Evolutionary conservation across 2,329 filamentous ascomycete genomes (phyloP), one percentile per base, ranked within the genome.

Genomic region (Pseudopithomyces chartarum): DNA sequence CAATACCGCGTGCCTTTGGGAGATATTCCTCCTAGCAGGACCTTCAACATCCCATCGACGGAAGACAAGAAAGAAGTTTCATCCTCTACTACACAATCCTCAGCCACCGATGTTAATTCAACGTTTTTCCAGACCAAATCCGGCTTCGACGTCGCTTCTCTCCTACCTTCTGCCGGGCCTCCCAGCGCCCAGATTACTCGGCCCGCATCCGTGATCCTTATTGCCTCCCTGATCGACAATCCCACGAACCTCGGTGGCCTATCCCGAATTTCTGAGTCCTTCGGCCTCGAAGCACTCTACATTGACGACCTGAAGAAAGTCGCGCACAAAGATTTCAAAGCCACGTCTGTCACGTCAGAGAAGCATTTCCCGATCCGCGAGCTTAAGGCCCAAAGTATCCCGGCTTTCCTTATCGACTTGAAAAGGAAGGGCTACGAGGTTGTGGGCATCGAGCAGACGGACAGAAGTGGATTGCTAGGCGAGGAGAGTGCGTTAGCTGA

Each of bases 401-500:
- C 77, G 1, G 63, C 62, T 1, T 82, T 78, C 42, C 60, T 84
- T 4, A 63, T 70, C 0, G 61, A 64, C 15, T 76, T 76, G 65
- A 80, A 80, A 60, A 66, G 63, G n/a, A 74, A 79, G 46, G 82
- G 81, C 0, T 84, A 78, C 53, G 73, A 70, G n/a, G 73, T 82
- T n/a, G 78, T 84, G 3, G 82, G 81, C 0, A 79, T 84, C 8
- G 82, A 84, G 66, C 82, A 84, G 70, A 84, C 82, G 17, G 81
- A 84, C 64, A 73, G 77, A 1, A 80, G 77, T 49, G 70, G 79
- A 0, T 64, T 83, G 29, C 63, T 84, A 2, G 81, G 81, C 0
- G 65, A 68, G 0, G 67, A 67, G 0, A 65, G 67, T 0, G 66
- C 66, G 1, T 57, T 47, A n/a, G 46, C 17, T 6, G 36, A 20